Base-by-base conservation (phyloP, 495 filamentous ascomycete species). In the Immersiella caudata region DNA sequence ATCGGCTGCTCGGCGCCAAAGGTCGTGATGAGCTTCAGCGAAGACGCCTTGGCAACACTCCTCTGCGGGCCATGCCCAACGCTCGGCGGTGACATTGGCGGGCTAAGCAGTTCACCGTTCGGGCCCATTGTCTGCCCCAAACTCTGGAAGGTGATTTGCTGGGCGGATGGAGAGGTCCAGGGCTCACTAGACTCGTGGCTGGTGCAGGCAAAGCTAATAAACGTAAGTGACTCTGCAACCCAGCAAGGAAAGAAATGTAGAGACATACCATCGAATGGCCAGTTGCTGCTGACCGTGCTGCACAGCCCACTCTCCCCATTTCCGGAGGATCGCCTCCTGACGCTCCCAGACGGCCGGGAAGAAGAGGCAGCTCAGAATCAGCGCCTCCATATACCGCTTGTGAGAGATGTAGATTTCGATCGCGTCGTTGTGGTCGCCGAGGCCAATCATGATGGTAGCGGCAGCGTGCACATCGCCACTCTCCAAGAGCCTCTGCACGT, bases 381-480 rank as follows among this genome's bases (percentile, higher is more conserved):
- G 83, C 50, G 92, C 95, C 79, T 96, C 96, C 91, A 99, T 90
- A 76, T 89, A 96, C 78, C 87, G 87, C 73, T 90, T 93, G 67
- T 92, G 93, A 21, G 94, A 97, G 36, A 97, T 88, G 75, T 99
- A 99, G 36, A 98, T 91, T 75, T 98, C 95, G 67, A 99, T 91
- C 0, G 96, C 95, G 76, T 98, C 96, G 70, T 97, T 94, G 68
- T 89, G 85, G 71, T 97, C 94, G 8, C 93, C 96, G 72, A 99
- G 85, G 18, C 93, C 94, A 18, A 99, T 87, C 67, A 98, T 85
- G 68, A 97, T 93, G 9, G 96, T 91, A 25, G 92, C 93, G 9
- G 96, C 91, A 0, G 92, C 91, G 74, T 99, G 95, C 1, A 97
- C 84, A 71, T 99, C 95, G 50, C 93, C 93, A 70, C 89, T 89